Percentiles rank a stretch among this genome's conserved stretches.
These are phyloP conservation scores for Polychytrium aggregatum DNA, from an alignment of 192 early-diverging fungal genomes.

Conservation along the genomic window DNA sequence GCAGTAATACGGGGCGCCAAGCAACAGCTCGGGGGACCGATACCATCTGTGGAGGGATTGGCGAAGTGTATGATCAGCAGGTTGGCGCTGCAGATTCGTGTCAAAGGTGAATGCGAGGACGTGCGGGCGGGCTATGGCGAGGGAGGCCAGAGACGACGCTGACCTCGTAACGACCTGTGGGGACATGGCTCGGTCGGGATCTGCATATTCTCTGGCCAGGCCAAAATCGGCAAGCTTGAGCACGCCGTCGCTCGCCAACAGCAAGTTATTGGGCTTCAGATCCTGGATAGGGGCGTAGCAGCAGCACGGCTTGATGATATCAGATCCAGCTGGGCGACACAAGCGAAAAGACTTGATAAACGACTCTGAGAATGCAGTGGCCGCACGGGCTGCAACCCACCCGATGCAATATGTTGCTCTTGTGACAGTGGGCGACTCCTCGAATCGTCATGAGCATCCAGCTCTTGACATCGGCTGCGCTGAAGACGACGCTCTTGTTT, in stretches of 20 bases:
- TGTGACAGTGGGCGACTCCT: slow-evolving; percentile 85
- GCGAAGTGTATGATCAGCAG: slow-evolving; percentile 1
- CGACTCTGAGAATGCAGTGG: background rate
- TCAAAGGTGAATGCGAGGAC: too few relatives aligned
- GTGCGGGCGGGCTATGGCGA: too few relatives aligned
- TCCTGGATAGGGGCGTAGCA: slow-evolving; percentile 39
- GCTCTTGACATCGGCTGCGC: slow-evolving; percentile 82
- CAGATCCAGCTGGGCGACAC: background rate
- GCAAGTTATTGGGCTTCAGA: slow-evolving; percentile 52
- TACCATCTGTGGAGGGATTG: slow-evolving; percentile 62
- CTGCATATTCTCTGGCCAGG: slow-evolving; percentile 89
- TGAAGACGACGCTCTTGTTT: slow-evolving; percentile 79
- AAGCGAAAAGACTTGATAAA: background rate
- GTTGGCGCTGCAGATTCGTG: background rate
- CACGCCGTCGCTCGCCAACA: slow-evolving; percentile 61
- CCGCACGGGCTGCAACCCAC: slow-evolving; percentile 16
- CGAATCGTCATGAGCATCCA: slow-evolving; percentile 97
- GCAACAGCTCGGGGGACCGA: slow-evolving; percentile 85
- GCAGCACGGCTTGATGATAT: background rate
- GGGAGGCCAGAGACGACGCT: background rate
- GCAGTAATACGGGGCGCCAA: slow-evolving; percentile 80
- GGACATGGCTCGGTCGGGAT: slow-evolving; percentile 70
- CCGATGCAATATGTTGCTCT: slow-evolving; percentile 81
- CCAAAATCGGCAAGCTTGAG: slow-evolving; percentile 99
- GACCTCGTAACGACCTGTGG: slow-evolving; percentile 85